Conservation (phyloP, 1,284 basidiomycete genomes). For the Marasmius tenuissimus region DNA sequence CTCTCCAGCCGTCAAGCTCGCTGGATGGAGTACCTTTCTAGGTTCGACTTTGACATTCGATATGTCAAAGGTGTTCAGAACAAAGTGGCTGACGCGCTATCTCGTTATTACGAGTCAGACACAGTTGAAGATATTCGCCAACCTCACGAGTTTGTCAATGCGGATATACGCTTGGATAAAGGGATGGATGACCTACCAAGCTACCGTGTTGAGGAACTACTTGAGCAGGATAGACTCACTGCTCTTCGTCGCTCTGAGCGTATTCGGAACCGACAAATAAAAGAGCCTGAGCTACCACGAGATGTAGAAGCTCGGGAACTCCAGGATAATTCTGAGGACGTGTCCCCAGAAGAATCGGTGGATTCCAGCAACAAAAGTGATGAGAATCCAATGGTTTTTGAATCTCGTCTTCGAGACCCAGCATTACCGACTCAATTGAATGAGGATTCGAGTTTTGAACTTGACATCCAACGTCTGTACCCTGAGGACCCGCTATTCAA, state of each 20-base stretch:
- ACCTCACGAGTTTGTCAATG: constrained; percentile 23
- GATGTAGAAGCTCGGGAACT: background rate
- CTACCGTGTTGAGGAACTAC: too few relatives aligned
- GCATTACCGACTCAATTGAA: too few relatives aligned
- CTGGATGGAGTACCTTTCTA: constrained; percentile 33
- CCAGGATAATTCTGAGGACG: background rate
- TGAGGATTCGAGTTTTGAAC: too few relatives aligned
- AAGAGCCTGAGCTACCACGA: too few relatives aligned
- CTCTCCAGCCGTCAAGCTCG: constrained; percentile 23
- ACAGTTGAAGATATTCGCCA: constrained; percentile 14
- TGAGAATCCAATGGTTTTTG: too few relatives aligned
- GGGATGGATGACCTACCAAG: too few relatives aligned
- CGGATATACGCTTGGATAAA: constrained; percentile 15
- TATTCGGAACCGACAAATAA: background rate
- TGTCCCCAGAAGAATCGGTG: background rate
- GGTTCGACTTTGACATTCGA: constrained; percentile 30
- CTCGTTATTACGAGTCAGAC: constrained; percentile 30
- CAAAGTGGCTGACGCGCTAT: constrained; percentile 32
- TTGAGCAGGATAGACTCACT: background rate
- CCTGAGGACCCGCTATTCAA: too few relatives aligned
- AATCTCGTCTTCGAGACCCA: too few relatives aligned
- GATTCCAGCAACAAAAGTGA: background rate
- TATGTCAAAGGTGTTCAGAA: constrained; percentile 33
- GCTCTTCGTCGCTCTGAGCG: background rate
- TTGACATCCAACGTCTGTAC: too few relatives aligned